phyloP scores from a whole-genome alignment of 441 rosid genomes.

The Adansonia grandidieri region DNA sequence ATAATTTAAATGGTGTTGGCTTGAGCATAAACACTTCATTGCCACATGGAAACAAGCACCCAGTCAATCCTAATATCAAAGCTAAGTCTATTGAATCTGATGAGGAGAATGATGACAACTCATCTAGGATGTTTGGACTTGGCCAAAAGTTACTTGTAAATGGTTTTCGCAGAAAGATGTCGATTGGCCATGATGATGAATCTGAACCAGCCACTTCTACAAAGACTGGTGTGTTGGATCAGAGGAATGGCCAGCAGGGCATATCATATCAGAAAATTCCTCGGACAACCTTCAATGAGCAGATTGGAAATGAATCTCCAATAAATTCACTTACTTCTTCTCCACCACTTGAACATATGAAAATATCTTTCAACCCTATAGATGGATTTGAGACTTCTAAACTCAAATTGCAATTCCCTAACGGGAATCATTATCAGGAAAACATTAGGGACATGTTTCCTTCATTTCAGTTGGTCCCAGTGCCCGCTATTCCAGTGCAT shows the following conservation, averaged over 20 bases:
- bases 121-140: constrained; percentile 59
- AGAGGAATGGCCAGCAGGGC: constrained; percentile 37
- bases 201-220: constrained; percentile 43
- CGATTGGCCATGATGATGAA: constrained; percentile 46
- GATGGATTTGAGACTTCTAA: constrained; percentile 66
- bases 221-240: constrained; percentile 41
- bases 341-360: constrained; percentile 91
- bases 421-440: constrained; percentile 45
- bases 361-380: constrained; percentile 78
- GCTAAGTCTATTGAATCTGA: constrained; percentile 38
- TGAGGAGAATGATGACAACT: constrained; percentile 45
- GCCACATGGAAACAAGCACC: constrained; percentile 43
- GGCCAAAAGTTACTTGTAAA: constrained; percentile 66
- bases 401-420: constrained; percentile 71
- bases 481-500: constrained; percentile 42
- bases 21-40: constrained; percentile 28
- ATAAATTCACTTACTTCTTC: constrained; percentile 63
- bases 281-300: constrained; percentile 35
- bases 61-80: constrained; percentile 36
- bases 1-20: constrained; percentile 37
- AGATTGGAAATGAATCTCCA: constrained; percentile 45
- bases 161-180: constrained; percentile 58
- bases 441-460: constrained; percentile 56
- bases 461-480: constrained; percentile 90
- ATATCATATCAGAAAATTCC: constrained; percentile 33